Percentiles rank a stretch among this genome's conserved stretches.
Conservation (phyloP, 768 basidiomycete genomes). For the Leccinum imitatum region DNA sequence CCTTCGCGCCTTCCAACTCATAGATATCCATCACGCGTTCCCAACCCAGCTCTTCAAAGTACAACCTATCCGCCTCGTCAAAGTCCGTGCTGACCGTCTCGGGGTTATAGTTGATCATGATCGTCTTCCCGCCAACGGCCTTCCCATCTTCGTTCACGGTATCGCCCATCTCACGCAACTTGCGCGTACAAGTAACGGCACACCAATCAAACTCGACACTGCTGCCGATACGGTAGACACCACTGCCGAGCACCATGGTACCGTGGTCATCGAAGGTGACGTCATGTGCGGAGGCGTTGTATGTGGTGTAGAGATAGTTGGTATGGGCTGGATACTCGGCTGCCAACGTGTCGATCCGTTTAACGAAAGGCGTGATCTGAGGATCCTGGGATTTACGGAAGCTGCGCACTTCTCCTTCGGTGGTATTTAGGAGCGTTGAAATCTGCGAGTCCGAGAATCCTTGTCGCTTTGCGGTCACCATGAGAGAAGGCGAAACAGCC, state of each 20-base stretch:
- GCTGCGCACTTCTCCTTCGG: conserved; percentile 78
- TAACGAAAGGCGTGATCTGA: conserved; percentile 90
- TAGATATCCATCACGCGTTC: conserved; percentile 99
- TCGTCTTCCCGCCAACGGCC: conserved; percentile 62
- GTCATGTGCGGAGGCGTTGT: conserved; percentile 95
- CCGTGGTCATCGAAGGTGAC: conserved; percentile 95
- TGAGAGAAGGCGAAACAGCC: conserved; percentile 68
- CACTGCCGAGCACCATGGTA: conserved; percentile 98
- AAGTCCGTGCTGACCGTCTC: conserved; percentile 99
- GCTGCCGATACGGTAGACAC: conserved; percentile 97
- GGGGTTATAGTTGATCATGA: conserved; percentile 99
- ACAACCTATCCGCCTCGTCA: conserved; percentile 97
- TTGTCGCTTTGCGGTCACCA: conserved; percentile 87
- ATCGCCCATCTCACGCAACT: conserved; percentile 84
- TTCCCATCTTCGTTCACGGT: conserved; percentile 16
- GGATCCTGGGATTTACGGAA: conserved; percentile 77
- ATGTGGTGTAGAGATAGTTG: conserved; percentile 99
- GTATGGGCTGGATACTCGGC: conserved; percentile 99
- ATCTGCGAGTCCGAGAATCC: conserved; percentile 96
- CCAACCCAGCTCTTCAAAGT: conserved; percentile 97
- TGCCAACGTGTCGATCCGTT: conserved; percentile 98
- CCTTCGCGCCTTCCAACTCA: conserved; percentile 88
- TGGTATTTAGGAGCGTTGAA: conserved; percentile 69
- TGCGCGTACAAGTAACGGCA: conserved; percentile 96
- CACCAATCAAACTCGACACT: too few species aligned